Evolutionary conservation across 2,329 filamentous ascomycete genomes (phyloP).

Genomic region (Escovopsis sp.): DNA sequence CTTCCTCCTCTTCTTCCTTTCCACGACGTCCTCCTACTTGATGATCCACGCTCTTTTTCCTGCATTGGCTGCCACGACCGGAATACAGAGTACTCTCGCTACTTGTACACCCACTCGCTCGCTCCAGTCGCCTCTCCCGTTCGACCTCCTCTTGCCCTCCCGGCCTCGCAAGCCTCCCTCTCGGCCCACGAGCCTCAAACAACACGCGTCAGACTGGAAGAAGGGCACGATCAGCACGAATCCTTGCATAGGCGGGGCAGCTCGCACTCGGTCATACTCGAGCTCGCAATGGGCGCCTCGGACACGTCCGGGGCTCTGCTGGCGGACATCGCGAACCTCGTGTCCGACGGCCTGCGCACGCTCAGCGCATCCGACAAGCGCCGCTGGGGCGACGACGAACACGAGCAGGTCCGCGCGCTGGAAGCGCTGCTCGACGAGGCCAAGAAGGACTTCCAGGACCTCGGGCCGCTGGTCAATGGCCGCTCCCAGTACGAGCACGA

Average conservation of each 20-base stretch:
- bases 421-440: slow-evolving; percentile 42
- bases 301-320: slow-evolving; percentile 43
- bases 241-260: background rate
- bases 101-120: too few relatives aligned
- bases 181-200: too few relatives aligned
- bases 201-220: too few relatives aligned
- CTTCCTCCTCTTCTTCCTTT: background rate
- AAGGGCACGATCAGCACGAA: too few relatives aligned
- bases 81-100: too few relatives aligned
- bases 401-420: slow-evolving; percentile 40
- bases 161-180: too few relatives aligned
- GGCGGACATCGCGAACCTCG: slow-evolving; percentile 38
- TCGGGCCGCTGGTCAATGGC: slow-evolving; percentile 38
- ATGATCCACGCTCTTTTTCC: slow-evolving; percentile 1
- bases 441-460: slow-evolving; percentile 43
- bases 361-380: slow-evolving; percentile 42
- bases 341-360: slow-evolving; percentile 37
- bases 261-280: too few relatives aligned
- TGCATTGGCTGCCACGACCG: background rate
- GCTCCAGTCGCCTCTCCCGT: background rate
- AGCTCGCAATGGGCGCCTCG: slow-evolving; percentile 21
- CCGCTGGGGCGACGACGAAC: slow-evolving; percentile 43
- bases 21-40: too few relatives aligned
- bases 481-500: slow-evolving; percentile 43
- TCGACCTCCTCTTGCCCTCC: background rate